Evolutionary conservation across 129 eudicot genomes (phyloP).

Genomic region (Tagetes patula): DNA sequence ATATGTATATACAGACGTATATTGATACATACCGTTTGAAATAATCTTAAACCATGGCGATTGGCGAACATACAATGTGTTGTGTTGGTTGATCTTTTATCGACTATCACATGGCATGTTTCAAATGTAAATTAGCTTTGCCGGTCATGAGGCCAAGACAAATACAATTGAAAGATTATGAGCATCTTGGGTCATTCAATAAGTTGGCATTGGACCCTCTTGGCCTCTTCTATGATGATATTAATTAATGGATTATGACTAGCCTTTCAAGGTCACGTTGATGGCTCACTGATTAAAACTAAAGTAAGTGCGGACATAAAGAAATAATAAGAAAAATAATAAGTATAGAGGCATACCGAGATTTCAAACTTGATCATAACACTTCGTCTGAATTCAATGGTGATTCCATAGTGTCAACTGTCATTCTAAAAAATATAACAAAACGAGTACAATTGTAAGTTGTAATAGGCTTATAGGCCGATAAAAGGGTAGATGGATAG

Average conservation of each 20-base stretch:
- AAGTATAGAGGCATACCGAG: no score
- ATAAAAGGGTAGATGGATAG: no score
- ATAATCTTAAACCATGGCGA: not conserved
- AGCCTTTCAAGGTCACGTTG: not conserved
- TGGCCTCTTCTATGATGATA: slow-evolving; percentile 13
- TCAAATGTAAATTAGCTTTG: slow-evolving; percentile 37
- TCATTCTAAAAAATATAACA: no score
- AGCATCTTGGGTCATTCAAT: slow-evolving; percentile 18
- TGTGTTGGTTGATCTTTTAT: slow-evolving; percentile 31
- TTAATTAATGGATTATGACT: slow-evolving; percentile 20
- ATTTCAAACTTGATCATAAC: no score
- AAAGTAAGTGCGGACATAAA: no score
- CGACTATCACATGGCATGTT: slow-evolving; percentile 68
- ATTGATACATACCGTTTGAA: not conserved
- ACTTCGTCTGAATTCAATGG: no score
- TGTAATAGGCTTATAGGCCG: no score
- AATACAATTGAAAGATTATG: slow-evolving; percentile 28
- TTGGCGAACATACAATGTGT: slow-evolving; percentile 4
- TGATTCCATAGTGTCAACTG: no score
- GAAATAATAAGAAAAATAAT: no score
- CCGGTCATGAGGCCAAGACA: slow-evolving; percentile 39
- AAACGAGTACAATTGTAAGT: no score
- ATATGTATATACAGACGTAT: no score
- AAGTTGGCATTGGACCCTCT: slow-evolving; percentile 27
- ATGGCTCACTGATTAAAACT: not conserved